phyloP scores from a whole-genome alignment of 345 rosid genomes.

The Aquilaria yunnanensis region DNA sequence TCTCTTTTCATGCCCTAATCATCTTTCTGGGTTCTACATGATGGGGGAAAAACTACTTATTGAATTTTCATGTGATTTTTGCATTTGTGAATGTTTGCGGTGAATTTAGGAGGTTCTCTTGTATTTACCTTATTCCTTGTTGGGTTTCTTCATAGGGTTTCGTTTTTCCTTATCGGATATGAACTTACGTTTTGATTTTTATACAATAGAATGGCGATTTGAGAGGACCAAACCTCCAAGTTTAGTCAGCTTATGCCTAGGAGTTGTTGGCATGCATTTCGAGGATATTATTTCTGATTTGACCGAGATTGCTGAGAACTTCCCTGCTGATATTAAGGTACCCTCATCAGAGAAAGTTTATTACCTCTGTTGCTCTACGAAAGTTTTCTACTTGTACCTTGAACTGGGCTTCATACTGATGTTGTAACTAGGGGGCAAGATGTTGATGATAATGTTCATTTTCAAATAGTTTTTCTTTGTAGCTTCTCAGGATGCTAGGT shows the following conservation, averaged over 20 bases:
- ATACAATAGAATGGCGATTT: conserved; percentile 24
- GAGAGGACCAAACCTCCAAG: conserved; percentile 49
- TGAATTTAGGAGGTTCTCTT: not conserved
- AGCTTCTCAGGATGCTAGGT: too few species aligned
- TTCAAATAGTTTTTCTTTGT: too few species aligned
- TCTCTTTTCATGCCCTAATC: not conserved
- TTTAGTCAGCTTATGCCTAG: conserved; percentile 69
- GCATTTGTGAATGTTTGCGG: not conserved
- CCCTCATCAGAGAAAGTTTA: not conserved
- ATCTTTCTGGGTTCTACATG: not conserved
- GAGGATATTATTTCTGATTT: conserved; percentile 66
- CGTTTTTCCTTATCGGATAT: not conserved
- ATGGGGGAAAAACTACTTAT: not conserved
- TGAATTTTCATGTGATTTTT: not conserved
- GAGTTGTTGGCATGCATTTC: conserved; percentile 71
- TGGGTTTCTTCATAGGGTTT: not conserved
- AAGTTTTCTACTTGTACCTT: too few species aligned
- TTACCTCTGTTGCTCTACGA: not conserved
- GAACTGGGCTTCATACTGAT: too few species aligned
- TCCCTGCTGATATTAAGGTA: conserved; percentile 79
- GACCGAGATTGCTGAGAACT: conserved; percentile 44
- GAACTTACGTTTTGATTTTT: conserved; percentile 5
- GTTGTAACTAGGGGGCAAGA: too few species aligned
- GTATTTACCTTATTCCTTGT: conserved; percentile 3
- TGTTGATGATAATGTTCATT: too few species aligned